These are phyloP conservation scores for Gossypium mustelinum DNA, from an alignment of 345 rosid species.

Conservation along the genomic window DNA sequence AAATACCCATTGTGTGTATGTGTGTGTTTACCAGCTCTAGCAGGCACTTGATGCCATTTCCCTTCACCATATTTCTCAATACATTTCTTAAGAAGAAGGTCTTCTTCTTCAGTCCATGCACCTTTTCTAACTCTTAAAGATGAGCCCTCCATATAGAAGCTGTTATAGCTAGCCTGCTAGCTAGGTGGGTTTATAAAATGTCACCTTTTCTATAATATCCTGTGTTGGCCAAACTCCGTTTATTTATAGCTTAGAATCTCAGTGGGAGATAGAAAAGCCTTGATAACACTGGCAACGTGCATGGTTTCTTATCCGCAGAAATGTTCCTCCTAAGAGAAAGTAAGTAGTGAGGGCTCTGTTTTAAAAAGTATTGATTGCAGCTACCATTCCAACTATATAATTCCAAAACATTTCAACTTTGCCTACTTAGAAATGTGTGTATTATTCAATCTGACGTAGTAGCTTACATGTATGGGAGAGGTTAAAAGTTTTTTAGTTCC, in stretches of 20 bases:
- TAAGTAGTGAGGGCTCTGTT: neutral
- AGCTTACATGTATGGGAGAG: no score
- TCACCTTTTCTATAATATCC: no score
- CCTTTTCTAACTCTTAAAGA: slow-evolving; percentile 10
- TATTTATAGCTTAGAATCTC: no score
- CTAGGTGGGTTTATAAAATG: no score
- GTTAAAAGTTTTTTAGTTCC: no score
- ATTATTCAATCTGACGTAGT: no score
- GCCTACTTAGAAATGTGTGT: no score
- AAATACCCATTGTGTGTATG: no score
- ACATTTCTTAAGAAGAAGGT: slow-evolving; percentile 39
- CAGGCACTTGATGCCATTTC: slow-evolving; percentile 40
- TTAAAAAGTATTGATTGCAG: neutral
- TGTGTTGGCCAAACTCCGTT: no score
- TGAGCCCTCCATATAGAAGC: neutral
- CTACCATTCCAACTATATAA: neutral
- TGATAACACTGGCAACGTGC: neutral
- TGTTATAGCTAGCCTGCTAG: no score
- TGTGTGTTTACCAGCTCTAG: slow-evolving; percentile 12
- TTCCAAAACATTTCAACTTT: neutral
- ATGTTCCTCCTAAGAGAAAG: no score
- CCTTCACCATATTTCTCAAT: slow-evolving; percentile 39
- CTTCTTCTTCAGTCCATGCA: slow-evolving; percentile 48
- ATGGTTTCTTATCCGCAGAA: neutral
- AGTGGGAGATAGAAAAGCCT: neutral